These are phyloP conservation scores for Talaromyces albobiverticillius DNA, from an alignment of 2,329 filamentous ascomycete species.

Conservation along the genomic window DNA sequence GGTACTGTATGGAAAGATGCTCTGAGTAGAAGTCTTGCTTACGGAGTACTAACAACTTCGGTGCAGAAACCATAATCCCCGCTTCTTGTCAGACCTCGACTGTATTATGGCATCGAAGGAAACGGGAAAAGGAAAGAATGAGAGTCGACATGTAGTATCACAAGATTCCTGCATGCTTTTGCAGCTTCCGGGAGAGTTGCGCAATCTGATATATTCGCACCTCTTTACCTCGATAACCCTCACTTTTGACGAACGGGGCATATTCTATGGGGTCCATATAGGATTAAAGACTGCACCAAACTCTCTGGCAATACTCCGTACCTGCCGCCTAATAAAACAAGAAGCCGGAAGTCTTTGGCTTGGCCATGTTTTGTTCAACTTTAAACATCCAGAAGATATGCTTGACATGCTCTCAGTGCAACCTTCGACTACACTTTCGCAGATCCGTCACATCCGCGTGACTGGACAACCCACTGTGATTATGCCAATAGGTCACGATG, in stretches of 20 bases:
- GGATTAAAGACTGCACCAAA: conserved; percentile 6
- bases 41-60: conserved; percentile 2
- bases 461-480: background rate
- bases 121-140: conserved; percentile 8
- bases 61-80: background rate
- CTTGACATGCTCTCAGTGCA: conserved; percentile 17
- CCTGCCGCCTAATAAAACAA: conserved; percentile 16
- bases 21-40: background rate
- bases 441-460: conserved; percentile 18
- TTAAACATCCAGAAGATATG: conserved; percentile 11
- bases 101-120: conserved; percentile 7
- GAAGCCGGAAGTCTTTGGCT: conserved; percentile 15
- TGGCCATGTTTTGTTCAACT: conserved; percentile 15
- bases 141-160: conserved; percentile 20
- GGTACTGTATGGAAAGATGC: background rate
- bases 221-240: conserved; percentile 17
- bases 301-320: conserved; percentile 17
- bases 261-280: background rate
- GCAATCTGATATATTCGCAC: conserved; percentile 16
- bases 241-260: conserved; percentile 11
- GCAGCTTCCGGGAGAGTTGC: conserved; percentile 16
- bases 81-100: background rate
- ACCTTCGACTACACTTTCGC: conserved; percentile 11
- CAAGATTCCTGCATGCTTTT: conserved; percentile 10
- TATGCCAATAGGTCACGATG: conserved; percentile 1